phyloP scores from a whole-genome alignment of 805 yeast species.

The Kodamaea neixiangensis region DNA sequence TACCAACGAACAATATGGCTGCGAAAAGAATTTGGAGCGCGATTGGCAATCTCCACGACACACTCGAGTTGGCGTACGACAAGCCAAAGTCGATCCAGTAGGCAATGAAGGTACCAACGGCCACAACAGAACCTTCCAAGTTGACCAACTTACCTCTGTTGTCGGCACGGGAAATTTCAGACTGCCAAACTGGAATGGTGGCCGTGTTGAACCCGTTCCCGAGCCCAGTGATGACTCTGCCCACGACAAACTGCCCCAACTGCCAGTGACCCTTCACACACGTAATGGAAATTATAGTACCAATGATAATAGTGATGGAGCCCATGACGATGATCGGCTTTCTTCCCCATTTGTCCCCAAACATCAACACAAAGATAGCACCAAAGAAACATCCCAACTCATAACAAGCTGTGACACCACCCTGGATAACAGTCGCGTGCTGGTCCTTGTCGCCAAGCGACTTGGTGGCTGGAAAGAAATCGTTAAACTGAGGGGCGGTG shows the following conservation, averaged over 20 bases:
- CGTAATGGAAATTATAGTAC: conserved; percentile 41
- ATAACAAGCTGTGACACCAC: conserved; percentile 31
- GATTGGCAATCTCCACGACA: conserved; percentile 49
- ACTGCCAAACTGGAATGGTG: conserved; percentile 49
- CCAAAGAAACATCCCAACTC: conserved; percentile 44
- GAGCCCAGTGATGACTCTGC: conserved; percentile 50
- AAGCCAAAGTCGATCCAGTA: conserved; percentile 63
- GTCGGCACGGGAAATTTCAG: conserved; percentile 46
- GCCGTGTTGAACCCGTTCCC: conserved; percentile 47
- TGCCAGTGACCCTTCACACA: conserved; percentile 42
- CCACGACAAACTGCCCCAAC: conserved; percentile 43
- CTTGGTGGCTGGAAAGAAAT: conserved; percentile 41
- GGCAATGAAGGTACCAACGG: conserved; percentile 52
- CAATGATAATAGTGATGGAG: conserved; percentile 40
- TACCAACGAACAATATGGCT: conserved; percentile 38
- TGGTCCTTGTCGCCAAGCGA: conserved; percentile 13
- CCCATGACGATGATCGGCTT: conserved; percentile 41
- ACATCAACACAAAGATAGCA: conserved; percentile 39
- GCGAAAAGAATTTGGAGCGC: conserved; percentile 51
- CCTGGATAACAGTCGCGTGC: conserved; percentile 26
- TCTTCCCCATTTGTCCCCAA: conserved; percentile 45
- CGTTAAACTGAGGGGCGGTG: conserved; percentile 38
- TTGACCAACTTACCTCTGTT: conserved; percentile 42
- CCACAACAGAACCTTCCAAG: conserved; percentile 47
- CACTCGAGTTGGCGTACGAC: conserved; percentile 54